A percentile compares a stretch with the other conserved stretches of the same genome.
These are phyloP conservation scores for Ramaria sp. DNA, from an alignment of 768 basidiomycete species.

Conservation along the genomic window DNA sequence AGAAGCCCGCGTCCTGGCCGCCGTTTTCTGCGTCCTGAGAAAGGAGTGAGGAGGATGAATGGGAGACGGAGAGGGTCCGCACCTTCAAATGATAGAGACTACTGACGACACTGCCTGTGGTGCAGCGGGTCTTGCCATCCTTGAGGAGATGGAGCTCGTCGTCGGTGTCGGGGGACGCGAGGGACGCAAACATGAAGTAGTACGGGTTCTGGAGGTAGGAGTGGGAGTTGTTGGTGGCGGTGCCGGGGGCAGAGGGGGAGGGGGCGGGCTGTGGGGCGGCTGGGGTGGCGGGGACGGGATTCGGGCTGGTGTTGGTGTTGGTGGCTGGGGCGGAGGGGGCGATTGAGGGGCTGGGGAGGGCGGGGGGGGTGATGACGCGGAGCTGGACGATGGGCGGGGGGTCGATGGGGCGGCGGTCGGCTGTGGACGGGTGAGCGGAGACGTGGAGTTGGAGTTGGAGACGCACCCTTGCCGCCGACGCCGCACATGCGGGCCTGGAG, in stretches of 20 bases:
- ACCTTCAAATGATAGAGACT: constrained; percentile 80
- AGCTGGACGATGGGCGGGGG: constrained; percentile 96
- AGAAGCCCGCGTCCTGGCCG: constrained; percentile 76
- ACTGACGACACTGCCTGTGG: constrained; percentile 84
- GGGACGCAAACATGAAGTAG: constrained; percentile 90
- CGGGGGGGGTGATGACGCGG: constrained; percentile 43
- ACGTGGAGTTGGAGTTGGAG: too few relatives aligned
- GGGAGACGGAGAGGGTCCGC: too few relatives aligned
- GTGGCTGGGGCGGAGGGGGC: constrained; percentile 13
- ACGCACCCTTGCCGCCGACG: constrained; percentile 65
- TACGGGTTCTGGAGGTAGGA: constrained; percentile 83
- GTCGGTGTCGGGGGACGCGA: constrained; percentile 84
- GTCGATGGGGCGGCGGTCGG: constrained; percentile 93
- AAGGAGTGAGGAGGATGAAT: too few relatives aligned
- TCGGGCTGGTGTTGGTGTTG: constrained; percentile 1
- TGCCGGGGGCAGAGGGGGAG: constrained; percentile 26
- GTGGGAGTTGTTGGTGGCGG: constrained; percentile 17
- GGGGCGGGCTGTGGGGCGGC: constrained; percentile 28
- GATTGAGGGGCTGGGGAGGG: constrained; percentile 44
- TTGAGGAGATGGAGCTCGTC: constrained; percentile 82
- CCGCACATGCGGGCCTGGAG: constrained; percentile 70
- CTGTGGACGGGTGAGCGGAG: too few relatives aligned
- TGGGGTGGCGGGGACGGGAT: constrained; percentile 42
- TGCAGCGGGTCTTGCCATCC: constrained; percentile 87
- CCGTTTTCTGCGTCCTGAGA: constrained; percentile 44